Conservation (phyloP, 2,329 filamentous ascomycete genomes). For the Aspergillus intermedius region DNA sequence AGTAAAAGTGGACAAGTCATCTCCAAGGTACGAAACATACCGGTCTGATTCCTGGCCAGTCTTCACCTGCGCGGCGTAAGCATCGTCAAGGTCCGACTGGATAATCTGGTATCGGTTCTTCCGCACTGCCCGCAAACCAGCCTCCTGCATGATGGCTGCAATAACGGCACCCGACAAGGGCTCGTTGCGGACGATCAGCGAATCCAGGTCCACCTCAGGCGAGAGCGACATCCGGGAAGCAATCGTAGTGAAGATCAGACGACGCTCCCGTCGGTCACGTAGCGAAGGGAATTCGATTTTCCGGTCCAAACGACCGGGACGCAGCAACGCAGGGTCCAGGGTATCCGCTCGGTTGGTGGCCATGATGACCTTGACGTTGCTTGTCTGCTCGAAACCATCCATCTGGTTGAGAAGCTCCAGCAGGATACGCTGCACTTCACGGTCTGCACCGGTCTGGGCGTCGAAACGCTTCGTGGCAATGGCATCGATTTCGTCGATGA, state of each 20-base stretch:
- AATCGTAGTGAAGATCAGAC: slow-evolving; percentile 96
- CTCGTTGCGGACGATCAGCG: slow-evolving; percentile 92
- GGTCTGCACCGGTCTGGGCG: slow-evolving; percentile 93
- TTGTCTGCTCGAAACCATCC: slow-evolving; percentile 98
- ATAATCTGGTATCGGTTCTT: slow-evolving; percentile 99
- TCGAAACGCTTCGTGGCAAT: slow-evolving; percentile 99
- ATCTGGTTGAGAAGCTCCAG: slow-evolving; percentile 98
- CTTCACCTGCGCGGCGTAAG: slow-evolving; percentile 96
- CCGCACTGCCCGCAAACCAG: slow-evolving; percentile 82
- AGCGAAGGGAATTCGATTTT: slow-evolving; percentile 99
- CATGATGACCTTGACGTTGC: slow-evolving; percentile 99
- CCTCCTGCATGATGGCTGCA: slow-evolving; percentile 98
- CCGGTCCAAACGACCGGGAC: slow-evolving; percentile 88
- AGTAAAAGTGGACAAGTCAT: background rate
- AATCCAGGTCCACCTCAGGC: slow-evolving; percentile 93
- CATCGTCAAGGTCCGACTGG: slow-evolving; percentile 91
- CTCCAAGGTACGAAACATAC: slow-evolving; percentile 24
- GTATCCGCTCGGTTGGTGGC: slow-evolving; percentile 98
- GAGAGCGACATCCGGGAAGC: slow-evolving; percentile 94
- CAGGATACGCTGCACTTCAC: slow-evolving; percentile 97
- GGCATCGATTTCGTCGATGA: slow-evolving; percentile 98
- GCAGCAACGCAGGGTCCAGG: slow-evolving; percentile 86
- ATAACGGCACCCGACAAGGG: slow-evolving; percentile 93
- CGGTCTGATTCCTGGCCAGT: slow-evolving; percentile 62
- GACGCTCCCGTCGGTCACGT: slow-evolving; percentile 85